These are phyloP conservation scores for Paramecium caudatum DNA, from an alignment of 73 alveolate species.

Conservation along the genomic window DNA sequence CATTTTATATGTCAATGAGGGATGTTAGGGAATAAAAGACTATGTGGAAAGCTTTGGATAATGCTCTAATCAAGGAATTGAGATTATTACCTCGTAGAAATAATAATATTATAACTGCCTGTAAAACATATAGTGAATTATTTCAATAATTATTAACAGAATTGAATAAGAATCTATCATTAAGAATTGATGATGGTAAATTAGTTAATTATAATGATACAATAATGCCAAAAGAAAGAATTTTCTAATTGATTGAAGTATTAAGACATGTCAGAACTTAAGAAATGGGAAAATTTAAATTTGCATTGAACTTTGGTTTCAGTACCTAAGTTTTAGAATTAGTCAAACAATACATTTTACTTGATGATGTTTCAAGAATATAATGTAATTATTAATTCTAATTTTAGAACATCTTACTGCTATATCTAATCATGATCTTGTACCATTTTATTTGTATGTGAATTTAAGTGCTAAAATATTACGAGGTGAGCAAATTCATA, in stretches of 20 bases:
- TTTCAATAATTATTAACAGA: slow-evolving; percentile 22
- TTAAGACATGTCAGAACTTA: slow-evolving; percentile 63
- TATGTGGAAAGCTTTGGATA: not conserved
- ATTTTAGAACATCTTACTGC: not conserved
- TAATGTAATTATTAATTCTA: not conserved
- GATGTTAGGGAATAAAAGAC: not conserved
- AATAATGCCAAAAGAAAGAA: slow-evolving; percentile 69
- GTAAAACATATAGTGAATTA: slow-evolving; percentile 57
- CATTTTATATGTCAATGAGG: slow-evolving; percentile 45
- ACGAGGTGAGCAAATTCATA: slow-evolving; percentile 34
- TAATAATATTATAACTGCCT: slow-evolving; percentile 31
- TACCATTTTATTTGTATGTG: slow-evolving; percentile 64
- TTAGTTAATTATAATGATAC: slow-evolving; percentile 42
- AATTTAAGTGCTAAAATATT: slow-evolving; percentile 13
- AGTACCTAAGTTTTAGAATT: not conserved
- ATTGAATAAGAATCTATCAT: slow-evolving; percentile 25
- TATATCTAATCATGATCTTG: slow-evolving; percentile 58
- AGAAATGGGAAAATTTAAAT: slow-evolving; percentile 73
- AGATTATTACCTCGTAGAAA: not conserved
- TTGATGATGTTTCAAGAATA: slow-evolving; percentile 29
- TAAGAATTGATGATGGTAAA: slow-evolving; percentile 40
- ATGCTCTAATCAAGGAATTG: not conserved
- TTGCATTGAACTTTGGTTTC: slow-evolving; percentile 70
- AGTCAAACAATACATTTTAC: slow-evolving; percentile 27
- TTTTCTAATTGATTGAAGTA: slow-evolving; percentile 72